These are phyloP conservation scores for Glutinoglossum americanum DNA, from an alignment of 495 filamentous ascomycete genomes.

Conservation along the genomic window DNA sequence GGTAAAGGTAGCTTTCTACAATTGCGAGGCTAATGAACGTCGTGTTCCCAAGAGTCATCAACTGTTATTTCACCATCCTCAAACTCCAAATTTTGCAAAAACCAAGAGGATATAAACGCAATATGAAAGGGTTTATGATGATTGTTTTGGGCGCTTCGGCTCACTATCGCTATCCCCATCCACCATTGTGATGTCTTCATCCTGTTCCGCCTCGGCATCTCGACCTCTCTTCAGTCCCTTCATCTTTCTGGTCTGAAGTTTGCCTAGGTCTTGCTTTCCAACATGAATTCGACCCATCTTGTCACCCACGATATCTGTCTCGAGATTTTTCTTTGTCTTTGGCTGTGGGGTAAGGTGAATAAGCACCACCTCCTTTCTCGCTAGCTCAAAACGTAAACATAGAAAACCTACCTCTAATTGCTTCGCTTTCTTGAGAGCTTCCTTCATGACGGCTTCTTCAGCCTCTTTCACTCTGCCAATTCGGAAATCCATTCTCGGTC, in stretches of 20 bases:
- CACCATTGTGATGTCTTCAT: slow-evolving; percentile 16
- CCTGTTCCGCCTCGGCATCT: slow-evolving; percentile 29
- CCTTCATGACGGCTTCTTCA: slow-evolving; percentile 58
- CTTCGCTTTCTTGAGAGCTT: slow-evolving; percentile 71
- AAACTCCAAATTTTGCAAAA: background rate
- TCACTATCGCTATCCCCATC: slow-evolving; percentile 6
- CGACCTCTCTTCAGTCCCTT: slow-evolving; percentile 80
- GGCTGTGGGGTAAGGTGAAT: slow-evolving; percentile 8
- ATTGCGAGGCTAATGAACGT: background rate
- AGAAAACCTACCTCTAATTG: slow-evolving; percentile 31
- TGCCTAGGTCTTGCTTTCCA: slow-evolving; percentile 69
- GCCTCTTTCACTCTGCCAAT: slow-evolving; percentile 62
- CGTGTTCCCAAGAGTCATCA: too few species aligned
- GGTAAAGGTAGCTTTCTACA: too few species aligned
- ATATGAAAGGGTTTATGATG: background rate
- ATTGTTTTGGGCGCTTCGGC: background rate
- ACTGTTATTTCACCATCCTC: too few species aligned
- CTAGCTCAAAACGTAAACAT: background rate
- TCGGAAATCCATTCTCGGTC: slow-evolving; percentile 83
- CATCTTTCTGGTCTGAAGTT: slow-evolving; percentile 95
- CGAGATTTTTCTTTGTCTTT: slow-evolving; percentile 85
- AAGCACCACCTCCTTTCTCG: background rate
- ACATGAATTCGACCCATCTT: slow-evolving; percentile 88
- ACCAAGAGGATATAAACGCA: background rate
- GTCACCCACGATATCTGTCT: slow-evolving; percentile 77